A percentile compares a stretch with the other conserved stretches of the same genome.
Evolutionary conservation across 495 filamentous ascomycete species (phyloP).

Genomic region (Penicillium daleae): DNA sequence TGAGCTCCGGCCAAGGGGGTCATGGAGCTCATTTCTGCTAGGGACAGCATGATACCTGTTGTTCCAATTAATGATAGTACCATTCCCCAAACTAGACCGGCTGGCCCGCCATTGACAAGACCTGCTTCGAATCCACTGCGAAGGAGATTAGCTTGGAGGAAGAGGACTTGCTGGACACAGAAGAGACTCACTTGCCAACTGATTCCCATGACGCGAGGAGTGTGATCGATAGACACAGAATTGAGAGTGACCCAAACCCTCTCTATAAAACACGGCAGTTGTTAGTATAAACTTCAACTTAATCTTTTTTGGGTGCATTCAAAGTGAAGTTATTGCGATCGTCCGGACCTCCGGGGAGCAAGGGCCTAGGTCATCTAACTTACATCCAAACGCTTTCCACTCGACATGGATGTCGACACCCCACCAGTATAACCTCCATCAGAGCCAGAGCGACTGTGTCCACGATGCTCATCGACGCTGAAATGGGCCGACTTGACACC

Average conservation of each 20-base stretch:
- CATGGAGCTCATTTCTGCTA: slow-evolving; percentile 47
- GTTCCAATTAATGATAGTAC: slow-evolving; percentile 32
- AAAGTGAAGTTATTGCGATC: slow-evolving; percentile 1
- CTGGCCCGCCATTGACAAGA: slow-evolving; percentile 36
- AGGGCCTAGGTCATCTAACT: not conserved
- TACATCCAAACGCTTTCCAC: slow-evolving; percentile 22
- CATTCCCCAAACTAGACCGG: slow-evolving; percentile 36
- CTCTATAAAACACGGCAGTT: slow-evolving; percentile 20
- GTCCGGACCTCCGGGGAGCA: not conserved
- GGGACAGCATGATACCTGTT: slow-evolving; percentile 27
- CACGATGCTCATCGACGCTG: slow-evolving; percentile 8
- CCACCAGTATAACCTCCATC: slow-evolving; percentile 16
- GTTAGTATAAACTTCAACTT: not conserved
- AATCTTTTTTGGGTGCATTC: not conserved
- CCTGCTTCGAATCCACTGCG: slow-evolving; percentile 23
- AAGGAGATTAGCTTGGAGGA: not conserved
- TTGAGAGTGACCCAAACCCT: slow-evolving; percentile 34
- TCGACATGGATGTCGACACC: slow-evolving; percentile 22
- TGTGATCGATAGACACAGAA: slow-evolving; percentile 34
- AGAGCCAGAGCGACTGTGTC: slow-evolving; percentile 13
- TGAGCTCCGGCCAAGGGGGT: slow-evolving; percentile 33
- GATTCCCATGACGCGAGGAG: slow-evolving; percentile 37
- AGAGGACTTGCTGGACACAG: not conserved
- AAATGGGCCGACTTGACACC: slow-evolving; percentile 17
- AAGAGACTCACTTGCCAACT: slow-evolving; percentile 20